Percentiles rank a stretch among this genome's conserved stretches.
These are phyloP conservation scores for Plasmopara halstedii DNA, from an alignment of 352 stramenopile genomes.

Conservation along the genomic window DNA sequence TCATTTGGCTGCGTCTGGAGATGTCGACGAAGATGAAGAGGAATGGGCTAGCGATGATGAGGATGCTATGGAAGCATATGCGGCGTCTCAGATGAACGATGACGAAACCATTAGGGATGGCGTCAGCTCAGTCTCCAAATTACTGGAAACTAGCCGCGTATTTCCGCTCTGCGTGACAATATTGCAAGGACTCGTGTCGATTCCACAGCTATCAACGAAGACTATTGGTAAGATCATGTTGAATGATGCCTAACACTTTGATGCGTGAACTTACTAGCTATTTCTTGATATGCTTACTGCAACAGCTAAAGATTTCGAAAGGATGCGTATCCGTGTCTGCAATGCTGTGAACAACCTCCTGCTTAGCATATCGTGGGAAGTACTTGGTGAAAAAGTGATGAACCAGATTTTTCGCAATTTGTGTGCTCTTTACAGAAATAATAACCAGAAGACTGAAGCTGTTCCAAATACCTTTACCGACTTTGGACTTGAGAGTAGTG, in stretches of 20 bases:
- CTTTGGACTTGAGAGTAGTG: slow-evolving; percentile 27
- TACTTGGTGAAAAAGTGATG: slow-evolving; percentile 44
- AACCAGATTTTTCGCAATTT: slow-evolving; percentile 75
- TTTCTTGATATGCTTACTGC: background rate
- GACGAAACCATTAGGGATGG: slow-evolving; percentile 1
- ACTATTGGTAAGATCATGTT: slow-evolving; percentile 31
- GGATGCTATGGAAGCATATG: slow-evolving; percentile 80
- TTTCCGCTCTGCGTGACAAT: slow-evolving; percentile 57
- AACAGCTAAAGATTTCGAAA: slow-evolving; percentile 58
- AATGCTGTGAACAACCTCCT: slow-evolving; percentile 82
- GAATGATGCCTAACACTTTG: background rate
- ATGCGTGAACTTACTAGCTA: background rate
- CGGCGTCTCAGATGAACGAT: slow-evolving; percentile 57
- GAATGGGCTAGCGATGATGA: slow-evolving; percentile 85
- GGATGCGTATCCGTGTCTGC: slow-evolving; percentile 72
- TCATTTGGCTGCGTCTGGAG: slow-evolving; percentile 43
- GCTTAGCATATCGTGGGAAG: slow-evolving; percentile 47
- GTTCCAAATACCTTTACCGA: slow-evolving; percentile 16
- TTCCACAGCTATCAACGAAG: slow-evolving; percentile 44
- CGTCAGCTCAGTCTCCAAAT: slow-evolving; percentile 25
- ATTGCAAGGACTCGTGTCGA: slow-evolving; percentile 66
- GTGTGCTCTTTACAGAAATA: slow-evolving; percentile 61
- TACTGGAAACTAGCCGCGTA: slow-evolving; percentile 35
- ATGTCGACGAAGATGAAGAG: slow-evolving; percentile 68
- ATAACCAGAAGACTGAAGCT: slow-evolving; percentile 34